Evolutionary conservation across 495 filamentous ascomycete genomes (phyloP), one percentile per base, ranked within the genome.

Genomic region (Aspergillus olivimuriae): DNA sequence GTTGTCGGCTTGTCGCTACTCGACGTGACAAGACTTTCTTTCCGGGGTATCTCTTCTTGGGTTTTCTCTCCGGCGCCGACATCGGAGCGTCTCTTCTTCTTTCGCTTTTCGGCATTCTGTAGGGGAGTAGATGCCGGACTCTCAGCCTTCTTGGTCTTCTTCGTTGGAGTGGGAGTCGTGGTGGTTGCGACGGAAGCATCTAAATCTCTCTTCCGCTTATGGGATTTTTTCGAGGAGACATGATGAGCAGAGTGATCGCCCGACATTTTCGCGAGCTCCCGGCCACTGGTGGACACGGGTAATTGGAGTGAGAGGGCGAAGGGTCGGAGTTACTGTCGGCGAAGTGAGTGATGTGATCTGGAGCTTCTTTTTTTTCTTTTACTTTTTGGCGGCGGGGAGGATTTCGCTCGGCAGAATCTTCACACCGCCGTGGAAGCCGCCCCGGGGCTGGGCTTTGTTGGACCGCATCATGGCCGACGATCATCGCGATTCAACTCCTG

Each of bases 201-300:
- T 23, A 46, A 26, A 16, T 63, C 64, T 55, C 65, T 56, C 58
- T 71, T 71, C 33, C 65, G 55, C 46, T 69, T 71, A 30, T 65
- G 57, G 9, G 59, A 51, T 41, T 60, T 61, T 39, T 52, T 54
- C 15, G 57, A 40, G 12, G 44, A 43, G 31, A 36, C 58, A 36
- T 49, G 16, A n/a, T 39, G 34, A 11, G 26, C 41, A 31, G 47
- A 28, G 18, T 53, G 46, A 41, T 50, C 57, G 37, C 51, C 50
- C 20, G 47, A 58, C 63, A 69, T 70, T 47, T 26, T 62, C 23
- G 39, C 32, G 33, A 19, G 34, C 26, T 30, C n/a, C 7, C 33
- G 32, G 24, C 34, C 43, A 47, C 19, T 37, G n/a, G 41, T 12
- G 34, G 47, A 28, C 38, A 42, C 34, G 19, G 22, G 21, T 34